Percentiles rank a stretch among this genome's conserved stretches.
phyloP scores from a whole-genome alignment of 2,329 filamentous ascomycete genomes.

The Aschersonia sp. region DNA sequence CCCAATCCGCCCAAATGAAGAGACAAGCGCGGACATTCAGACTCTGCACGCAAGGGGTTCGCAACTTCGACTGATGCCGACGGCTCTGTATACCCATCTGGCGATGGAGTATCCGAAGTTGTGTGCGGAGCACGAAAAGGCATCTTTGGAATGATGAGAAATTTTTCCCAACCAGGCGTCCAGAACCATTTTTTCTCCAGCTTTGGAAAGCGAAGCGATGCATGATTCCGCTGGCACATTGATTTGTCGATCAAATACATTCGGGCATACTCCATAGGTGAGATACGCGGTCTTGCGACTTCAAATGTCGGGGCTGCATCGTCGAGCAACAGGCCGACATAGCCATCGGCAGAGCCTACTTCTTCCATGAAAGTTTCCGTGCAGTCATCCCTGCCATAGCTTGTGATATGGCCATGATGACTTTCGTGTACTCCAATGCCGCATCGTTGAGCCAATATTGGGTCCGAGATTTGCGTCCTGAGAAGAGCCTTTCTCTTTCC shows the following conservation, averaged over 20 bases:
- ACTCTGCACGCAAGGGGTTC: not conserved
- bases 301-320: not conserved
- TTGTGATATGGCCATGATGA: not conserved
- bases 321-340: not conserved
- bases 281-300: constrained; percentile 14
- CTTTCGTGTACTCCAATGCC: too few relatives aligned
- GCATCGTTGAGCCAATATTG: not conserved
- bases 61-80: not conserved
- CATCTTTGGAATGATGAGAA: constrained; percentile 18
- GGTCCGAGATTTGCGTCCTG: constrained; percentile 12
- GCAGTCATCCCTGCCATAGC: not conserved
- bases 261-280: constrained; percentile 25
- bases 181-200: constrained; percentile 18
- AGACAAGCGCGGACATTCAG: constrained; percentile 15
- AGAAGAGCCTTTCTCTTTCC: constrained; percentile 6
- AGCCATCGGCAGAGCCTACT: not conserved
- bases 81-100: not conserved
- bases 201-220: constrained; percentile 12
- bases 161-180: constrained; percentile 19
- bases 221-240: constrained; percentile 11
- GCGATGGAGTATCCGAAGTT: not conserved
- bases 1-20: constrained; percentile 15
- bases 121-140: not conserved
- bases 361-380: not conserved
- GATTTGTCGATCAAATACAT: constrained; percentile 19